Base-by-base conservation (phyloP, 2,329 filamentous ascomycete genomes). In the Hypoxylon rubiginosum region DNA sequence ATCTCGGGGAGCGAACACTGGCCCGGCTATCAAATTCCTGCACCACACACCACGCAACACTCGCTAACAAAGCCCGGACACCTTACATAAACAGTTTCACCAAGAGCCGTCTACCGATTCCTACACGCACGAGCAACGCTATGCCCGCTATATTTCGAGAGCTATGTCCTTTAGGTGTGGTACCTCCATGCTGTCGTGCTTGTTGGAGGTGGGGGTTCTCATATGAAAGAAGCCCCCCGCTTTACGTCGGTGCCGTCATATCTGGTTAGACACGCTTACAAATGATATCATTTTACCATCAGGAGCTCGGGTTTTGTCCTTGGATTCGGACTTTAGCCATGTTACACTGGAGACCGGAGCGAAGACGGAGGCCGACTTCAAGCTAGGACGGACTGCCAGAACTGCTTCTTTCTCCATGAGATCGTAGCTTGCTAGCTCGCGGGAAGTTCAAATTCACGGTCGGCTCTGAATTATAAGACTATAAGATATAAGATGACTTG, bases 281-380 rank as follows among this genome's bases (percentile, higher is more conserved):
- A 75, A 74, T 74, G 71, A 75, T 74, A 75, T 75, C 73, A 74
- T 73, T 57, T 59, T 49, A 13, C 17, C 55, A 55, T 49, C 60
- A 41, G 58, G 54, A 64, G 56, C 45, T 69, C 69, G 69, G 67
- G 58, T 60, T 54, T 69, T 53, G 24, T 2, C 15, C 39, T 34
- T 52, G 45, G 46, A 34, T 62, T 56, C 55, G 68, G 59, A 71
- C 67, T 68, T 63, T 66, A 61, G 13, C 61, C 55, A 54, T 50
- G 46, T 58, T 45, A 32, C 43, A 50, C 55, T 26, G 62, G 21
- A 24, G 21, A 24, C 21, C 4, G 3, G 43, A 63, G 62, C 61
- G 53, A 62, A 41, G 34, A 59, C 48, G 55, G 66, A 62, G 58
- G 58, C 36, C 50, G 28, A 57, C 21, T 30, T 41, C 9, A 34